Evolutionary conservation across 805 yeast species (phyloP).

Genomic region (Ogataea pini): DNA sequence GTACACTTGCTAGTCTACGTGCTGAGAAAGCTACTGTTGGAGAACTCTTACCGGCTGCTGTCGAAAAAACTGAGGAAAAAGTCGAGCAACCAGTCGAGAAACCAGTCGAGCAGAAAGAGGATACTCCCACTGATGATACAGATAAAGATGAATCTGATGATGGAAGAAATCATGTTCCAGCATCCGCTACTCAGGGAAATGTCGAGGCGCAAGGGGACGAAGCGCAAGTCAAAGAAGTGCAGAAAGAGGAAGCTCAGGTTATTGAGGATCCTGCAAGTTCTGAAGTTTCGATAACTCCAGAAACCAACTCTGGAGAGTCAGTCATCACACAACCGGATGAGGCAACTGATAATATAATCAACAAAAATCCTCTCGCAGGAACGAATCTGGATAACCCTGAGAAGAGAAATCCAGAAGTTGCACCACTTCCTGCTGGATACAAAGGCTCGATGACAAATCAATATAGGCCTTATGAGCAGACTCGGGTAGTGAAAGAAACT

Average conservation of each 20-base stretch:
- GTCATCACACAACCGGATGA: background rate
- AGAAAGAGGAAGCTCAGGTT: too few relatives aligned
- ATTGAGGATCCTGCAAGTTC: too few relatives aligned
- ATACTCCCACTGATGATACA: too few relatives aligned
- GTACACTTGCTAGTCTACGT: background rate
- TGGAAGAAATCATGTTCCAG: too few relatives aligned
- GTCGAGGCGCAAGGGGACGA: too few relatives aligned
- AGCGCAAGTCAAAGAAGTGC: too few relatives aligned
- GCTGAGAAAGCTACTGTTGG: background rate
- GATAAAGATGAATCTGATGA: too few relatives aligned
- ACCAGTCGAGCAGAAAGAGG: too few relatives aligned
- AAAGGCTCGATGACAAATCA: conserved; percentile 23
- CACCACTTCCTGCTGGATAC: conserved; percentile 28
- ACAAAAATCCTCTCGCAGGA: conserved; percentile 15
- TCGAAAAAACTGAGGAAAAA: background rate
- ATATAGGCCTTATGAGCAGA: conserved; percentile 29
- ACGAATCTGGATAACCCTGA: conserved; percentile 24
- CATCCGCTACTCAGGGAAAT: too few relatives aligned
- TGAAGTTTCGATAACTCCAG: too few relatives aligned
- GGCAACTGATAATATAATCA: background rate
- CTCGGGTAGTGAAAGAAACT: conserved; percentile 19
- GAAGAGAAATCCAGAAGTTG: conserved; percentile 21
- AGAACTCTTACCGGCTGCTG: background rate
- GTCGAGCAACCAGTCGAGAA: background rate
- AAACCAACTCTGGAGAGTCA: background rate